Percentiles rank a stretch among this genome's conserved stretches.
Evolutionary conservation across 139 green algal species (phyloP).

Genomic region (Penium margaritaceum): DNA sequence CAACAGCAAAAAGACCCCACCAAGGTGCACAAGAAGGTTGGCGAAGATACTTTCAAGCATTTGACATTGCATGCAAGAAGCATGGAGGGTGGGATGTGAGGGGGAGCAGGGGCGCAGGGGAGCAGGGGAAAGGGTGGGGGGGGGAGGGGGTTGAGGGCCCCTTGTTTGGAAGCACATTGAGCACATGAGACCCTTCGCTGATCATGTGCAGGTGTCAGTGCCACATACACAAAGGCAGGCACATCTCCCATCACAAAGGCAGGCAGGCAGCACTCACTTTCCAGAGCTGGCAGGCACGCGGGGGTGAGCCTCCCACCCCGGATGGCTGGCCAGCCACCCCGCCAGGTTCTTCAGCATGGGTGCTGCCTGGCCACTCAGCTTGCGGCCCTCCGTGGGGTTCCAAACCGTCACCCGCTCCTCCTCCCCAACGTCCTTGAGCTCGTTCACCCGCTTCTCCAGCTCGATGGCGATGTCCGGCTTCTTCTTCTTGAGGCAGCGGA

Average conservation of each 20-base stretch:
- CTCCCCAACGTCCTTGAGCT: background rate
- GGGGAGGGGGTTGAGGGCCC: no score
- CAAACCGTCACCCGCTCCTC: conserved; percentile 7
- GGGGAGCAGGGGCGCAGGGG: no score
- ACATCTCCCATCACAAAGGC: no score
- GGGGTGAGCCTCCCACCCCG: conserved; percentile 1
- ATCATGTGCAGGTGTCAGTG: background rate
- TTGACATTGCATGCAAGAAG: no score
- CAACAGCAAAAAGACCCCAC: no score
- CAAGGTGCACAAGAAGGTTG: no score
- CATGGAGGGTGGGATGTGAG: no score
- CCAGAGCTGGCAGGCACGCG: background rate
- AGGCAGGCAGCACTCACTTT: no score
- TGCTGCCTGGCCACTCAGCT: conserved; percentile 6
- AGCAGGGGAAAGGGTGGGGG: background rate
- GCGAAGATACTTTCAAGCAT: no score
- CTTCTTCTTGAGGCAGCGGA: background rate
- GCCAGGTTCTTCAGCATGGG: conserved; percentile 17
- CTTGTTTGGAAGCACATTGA: background rate
- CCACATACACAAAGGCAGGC: background rate
- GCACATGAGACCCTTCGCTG: background rate
- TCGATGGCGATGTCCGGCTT: background rate
- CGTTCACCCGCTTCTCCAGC: background rate
- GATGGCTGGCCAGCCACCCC: conserved; percentile 8
- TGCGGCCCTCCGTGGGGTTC: background rate